These are phyloP conservation scores for Daldinia sp. DNA, from an alignment of 2,329 filamentous ascomycete species.

Conservation along the genomic window DNA sequence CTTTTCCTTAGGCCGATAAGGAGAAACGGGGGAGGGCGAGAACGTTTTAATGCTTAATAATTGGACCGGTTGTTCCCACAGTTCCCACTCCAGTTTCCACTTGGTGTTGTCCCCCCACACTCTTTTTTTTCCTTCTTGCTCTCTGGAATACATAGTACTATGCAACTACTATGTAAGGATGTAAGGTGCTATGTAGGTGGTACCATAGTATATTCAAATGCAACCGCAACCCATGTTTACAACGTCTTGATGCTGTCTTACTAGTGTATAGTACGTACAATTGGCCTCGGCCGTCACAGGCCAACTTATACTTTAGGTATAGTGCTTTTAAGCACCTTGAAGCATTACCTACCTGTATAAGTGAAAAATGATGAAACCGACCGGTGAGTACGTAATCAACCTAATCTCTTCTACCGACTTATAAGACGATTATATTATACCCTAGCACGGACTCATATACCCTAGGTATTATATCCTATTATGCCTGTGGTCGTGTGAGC, in stretches of 20 bases:
- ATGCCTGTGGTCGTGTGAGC: background rate
- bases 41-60: conserved; percentile 13
- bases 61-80: conserved; percentile 35
- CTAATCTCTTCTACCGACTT: background rate
- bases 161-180: background rate
- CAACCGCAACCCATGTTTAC: conserved; percentile 24
- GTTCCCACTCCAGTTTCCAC: conserved; percentile 31
- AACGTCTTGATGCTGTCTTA: conserved; percentile 20
- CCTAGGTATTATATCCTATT: too few relatives aligned
- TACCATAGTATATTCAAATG: conserved; percentile 25
- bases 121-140: too few relatives aligned
- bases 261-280: conserved; percentile 15
- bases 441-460: too few relatives aligned
- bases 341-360: conserved; percentile 4
- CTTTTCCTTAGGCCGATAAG: background rate
- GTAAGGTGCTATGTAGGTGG: background rate
- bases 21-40: conserved; percentile 22
- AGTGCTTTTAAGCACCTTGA: too few relatives aligned
- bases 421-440: background rate
- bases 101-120: conserved; percentile 17
- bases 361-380: conserved; percentile 26
- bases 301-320: background rate
- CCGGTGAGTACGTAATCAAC: conserved; percentile 29
- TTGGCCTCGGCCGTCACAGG: background rate
- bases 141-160: conserved; percentile 13